Conservation (phyloP, 495 filamentous ascomycete species). For the Aspergillus heteromorphus region DNA sequence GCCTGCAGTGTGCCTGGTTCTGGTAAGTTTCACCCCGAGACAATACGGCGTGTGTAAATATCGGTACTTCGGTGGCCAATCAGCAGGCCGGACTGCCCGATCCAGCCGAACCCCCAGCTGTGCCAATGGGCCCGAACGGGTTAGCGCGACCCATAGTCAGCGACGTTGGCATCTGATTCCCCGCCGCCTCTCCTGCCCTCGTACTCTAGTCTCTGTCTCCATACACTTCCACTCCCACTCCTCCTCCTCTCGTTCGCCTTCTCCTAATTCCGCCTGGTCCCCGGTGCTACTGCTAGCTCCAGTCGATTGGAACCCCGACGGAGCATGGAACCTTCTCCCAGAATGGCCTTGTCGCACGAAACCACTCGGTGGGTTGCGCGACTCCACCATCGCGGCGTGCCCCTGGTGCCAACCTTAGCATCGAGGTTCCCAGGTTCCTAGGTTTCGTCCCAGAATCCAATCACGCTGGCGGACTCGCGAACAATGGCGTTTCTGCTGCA, state of each 20-base stretch:
- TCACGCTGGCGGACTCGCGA: constrained; percentile 3
- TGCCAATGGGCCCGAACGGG: neutral
- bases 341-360: neutral
- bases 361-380: neutral
- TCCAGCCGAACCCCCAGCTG: neutral
- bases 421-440: constrained; percentile 2
- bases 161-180: neutral
- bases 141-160: neutral
- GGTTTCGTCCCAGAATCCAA: constrained; percentile 7
- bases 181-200: neutral
- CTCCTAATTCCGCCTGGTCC: neutral
- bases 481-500: constrained; percentile 1
- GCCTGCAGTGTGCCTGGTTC: too few relatives aligned
- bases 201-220: too few relatives aligned
- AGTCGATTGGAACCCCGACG: constrained; percentile 3
- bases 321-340: neutral
- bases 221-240: neutral
- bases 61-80: neutral
- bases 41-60: too few relatives aligned
- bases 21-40: too few relatives aligned
- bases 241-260: neutral
- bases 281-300: neutral
- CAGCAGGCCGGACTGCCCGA: neutral
- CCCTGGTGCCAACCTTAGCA: constrained; percentile 19
- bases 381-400: neutral